phyloP scores from a whole-genome alignment of 139 green algal genomes.

The Chlamydomonas urium region DNA sequence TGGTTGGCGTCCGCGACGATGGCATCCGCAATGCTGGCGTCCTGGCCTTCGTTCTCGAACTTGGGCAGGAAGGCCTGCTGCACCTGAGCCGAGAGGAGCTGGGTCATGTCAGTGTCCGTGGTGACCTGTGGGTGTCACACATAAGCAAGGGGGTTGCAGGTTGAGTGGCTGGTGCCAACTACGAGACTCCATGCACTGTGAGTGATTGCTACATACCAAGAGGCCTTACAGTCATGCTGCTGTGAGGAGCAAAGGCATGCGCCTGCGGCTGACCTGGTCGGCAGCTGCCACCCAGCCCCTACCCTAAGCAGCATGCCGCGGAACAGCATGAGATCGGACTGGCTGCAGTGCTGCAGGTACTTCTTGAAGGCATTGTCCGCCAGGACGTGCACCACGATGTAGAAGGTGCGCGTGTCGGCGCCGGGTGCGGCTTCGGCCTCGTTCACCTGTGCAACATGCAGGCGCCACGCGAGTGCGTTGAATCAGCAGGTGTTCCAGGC shows the following conservation, averaged over 20 bases:
- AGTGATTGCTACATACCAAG: too few relatives aligned
- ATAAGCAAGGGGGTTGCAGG: too few relatives aligned
- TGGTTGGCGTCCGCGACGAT: conserved; percentile 20
- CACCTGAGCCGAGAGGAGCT: conserved; percentile 20
- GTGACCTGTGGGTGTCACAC: too few relatives aligned
- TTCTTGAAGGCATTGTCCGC: conserved; percentile 52
- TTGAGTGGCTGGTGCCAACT: too few relatives aligned
- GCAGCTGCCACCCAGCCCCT: background rate
- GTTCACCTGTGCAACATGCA: background rate
- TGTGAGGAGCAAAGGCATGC: too few relatives aligned
- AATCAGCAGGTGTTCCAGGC: background rate
- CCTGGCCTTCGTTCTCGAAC: conserved; percentile 62
- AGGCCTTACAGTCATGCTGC: too few relatives aligned
- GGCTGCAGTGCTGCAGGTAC: conserved; percentile 38
- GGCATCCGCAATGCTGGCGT: conserved; percentile 26
- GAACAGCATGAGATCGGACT: conserved; percentile 47
- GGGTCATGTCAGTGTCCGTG: background rate
- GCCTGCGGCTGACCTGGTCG: too few relatives aligned
- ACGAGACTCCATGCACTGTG: too few relatives aligned
- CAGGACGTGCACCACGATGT: conserved; percentile 45
- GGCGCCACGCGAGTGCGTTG: background rate
- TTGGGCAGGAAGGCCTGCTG: conserved; percentile 64
- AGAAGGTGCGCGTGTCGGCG: conserved; percentile 14
- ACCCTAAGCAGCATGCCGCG: conserved; percentile 48
- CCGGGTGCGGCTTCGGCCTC: background rate